Conservation (phyloP, 2,329 filamentous ascomycete genomes). For the Niveomyces coronatus region DNA sequence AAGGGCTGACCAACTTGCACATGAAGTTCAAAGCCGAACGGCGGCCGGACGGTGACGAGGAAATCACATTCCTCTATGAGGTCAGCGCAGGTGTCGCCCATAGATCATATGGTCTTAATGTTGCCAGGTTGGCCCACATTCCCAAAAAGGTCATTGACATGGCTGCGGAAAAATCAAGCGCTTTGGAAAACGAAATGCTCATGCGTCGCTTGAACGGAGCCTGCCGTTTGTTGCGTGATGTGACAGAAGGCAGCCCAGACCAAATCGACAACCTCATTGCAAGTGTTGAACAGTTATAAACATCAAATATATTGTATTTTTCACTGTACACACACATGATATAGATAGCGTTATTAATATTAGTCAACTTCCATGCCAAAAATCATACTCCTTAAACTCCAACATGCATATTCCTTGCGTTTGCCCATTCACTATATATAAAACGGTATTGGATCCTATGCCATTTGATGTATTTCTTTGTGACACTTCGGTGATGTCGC, state of each 20-base stretch:
- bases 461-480: background rate
- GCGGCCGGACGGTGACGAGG: conserved; percentile 46
- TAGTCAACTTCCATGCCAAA: conserved; percentile 2
- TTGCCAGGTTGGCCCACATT: conserved; percentile 75
- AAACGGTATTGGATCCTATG: background rate
- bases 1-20: conserved; percentile 74
- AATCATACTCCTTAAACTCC: conserved; percentile 4
- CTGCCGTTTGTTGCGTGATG: conserved; percentile 29
- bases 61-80: conserved; percentile 92
- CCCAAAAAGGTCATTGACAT: conserved; percentile 67
- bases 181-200: conserved; percentile 67
- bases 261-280: conserved; percentile 43
- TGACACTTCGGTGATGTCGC: background rate
- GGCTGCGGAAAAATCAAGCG: conserved; percentile 66
- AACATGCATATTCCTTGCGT: conserved; percentile 2
- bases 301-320: conserved; percentile 5
- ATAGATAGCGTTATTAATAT: background rate
- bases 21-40: conserved; percentile 65
- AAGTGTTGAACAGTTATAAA: conserved; percentile 49
- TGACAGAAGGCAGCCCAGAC: conserved; percentile 28
- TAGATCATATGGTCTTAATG: conserved; percentile 88
- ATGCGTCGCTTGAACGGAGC: conserved; percentile 48
- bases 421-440: conserved; percentile 2
- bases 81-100: conserved; percentile 86
- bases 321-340: conserved; percentile 7